A percentile compares a stretch with the other conserved stretches of the same genome.
These are phyloP conservation scores for Cyberlindnera mycetangii DNA, from an alignment of 805 yeast genomes.

Conservation along the genomic window DNA sequence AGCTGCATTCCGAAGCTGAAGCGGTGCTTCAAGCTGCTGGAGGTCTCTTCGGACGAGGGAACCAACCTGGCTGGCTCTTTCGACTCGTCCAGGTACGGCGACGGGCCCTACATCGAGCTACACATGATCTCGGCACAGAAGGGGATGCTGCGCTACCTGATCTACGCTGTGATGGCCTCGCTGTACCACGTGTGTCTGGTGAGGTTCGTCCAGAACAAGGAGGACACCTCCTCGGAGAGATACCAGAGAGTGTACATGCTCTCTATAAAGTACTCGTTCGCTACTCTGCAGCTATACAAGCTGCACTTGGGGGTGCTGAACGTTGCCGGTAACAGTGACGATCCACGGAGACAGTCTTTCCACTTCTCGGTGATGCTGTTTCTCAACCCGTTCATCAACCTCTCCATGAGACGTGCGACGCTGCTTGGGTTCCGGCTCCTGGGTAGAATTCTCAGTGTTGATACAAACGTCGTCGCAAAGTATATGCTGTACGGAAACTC, in stretches of 20 bases:
- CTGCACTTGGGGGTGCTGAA: conserved; percentile 1
- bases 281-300: conserved; percentile 5
- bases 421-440: conserved; percentile 2
- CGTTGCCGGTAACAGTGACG: conserved; percentile 4
- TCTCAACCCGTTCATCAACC: conserved; percentile 3
- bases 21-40: not conserved
- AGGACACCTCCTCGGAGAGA: conserved; percentile 4
- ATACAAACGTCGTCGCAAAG: conserved; percentile 3
- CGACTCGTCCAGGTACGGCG: not conserved
- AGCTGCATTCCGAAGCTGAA: conserved; percentile 2
- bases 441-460: not conserved
- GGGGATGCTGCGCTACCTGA: conserved; percentile 6
- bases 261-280: conserved; percentile 8
- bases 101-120: conserved; percentile 1
- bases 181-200: conserved; percentile 8
- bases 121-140: conserved; percentile 4
- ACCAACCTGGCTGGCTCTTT: not conserved
- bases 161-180: conserved; percentile 4
- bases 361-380: conserved; percentile 3
- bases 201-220: conserved; percentile 4
- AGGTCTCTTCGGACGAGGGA: not conserved
- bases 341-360: conserved; percentile 7
- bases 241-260: conserved; percentile 5
- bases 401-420: conserved; percentile 7
- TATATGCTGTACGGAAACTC: conserved; percentile 8